Percentiles rank a stretch among this genome's conserved stretches.
Evolutionary conservation across 805 yeast genomes (phyloP).

Genomic region (Metschnikowia sp.): DNA sequence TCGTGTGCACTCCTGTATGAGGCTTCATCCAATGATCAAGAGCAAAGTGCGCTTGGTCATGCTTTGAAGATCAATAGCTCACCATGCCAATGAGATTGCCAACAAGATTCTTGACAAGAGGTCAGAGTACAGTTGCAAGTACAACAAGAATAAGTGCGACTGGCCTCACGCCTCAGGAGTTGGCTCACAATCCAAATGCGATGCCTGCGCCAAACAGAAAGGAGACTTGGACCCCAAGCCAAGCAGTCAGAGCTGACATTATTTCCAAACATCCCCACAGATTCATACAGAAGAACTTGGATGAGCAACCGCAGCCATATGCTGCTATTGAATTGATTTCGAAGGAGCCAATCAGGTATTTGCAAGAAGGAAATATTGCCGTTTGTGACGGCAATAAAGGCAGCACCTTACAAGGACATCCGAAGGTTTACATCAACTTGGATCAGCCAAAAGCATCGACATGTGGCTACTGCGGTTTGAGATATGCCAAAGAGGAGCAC

Average conservation of each 20-base stretch:
- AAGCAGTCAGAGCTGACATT: constrained; percentile 56
- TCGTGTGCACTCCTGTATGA: background rate
- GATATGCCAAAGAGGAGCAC: constrained; percentile 56
- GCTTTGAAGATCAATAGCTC: background rate
- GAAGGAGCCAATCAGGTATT: constrained; percentile 64
- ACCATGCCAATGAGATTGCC: constrained; percentile 2
- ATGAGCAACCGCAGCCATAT: constrained; percentile 69
- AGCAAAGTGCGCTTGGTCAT: background rate
- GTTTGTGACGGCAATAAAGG: constrained; percentile 82
- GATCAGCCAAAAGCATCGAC: constrained; percentile 70
- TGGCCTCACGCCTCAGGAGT: constrained; percentile 19
- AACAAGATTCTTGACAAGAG: constrained; percentile 10
- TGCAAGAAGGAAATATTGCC: constrained; percentile 56
- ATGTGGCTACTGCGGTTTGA: constrained; percentile 80
- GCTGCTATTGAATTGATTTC: constrained; percentile 84
- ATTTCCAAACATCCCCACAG: constrained; percentile 51
- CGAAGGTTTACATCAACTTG: constrained; percentile 75
- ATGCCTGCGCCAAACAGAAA: constrained; percentile 77
- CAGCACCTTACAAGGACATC: constrained; percentile 71
- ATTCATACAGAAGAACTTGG: constrained; percentile 68
- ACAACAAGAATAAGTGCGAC: constrained; percentile 12
- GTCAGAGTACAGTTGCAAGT: constrained; percentile 13
- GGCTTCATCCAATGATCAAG: constrained; percentile 4
- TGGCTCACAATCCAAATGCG: constrained; percentile 25
- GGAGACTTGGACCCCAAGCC: constrained; percentile 69